These are phyloP conservation scores for Nemania sp. DNA, from an alignment of 2,329 filamentous ascomycete genomes.

Conservation along the genomic window DNA sequence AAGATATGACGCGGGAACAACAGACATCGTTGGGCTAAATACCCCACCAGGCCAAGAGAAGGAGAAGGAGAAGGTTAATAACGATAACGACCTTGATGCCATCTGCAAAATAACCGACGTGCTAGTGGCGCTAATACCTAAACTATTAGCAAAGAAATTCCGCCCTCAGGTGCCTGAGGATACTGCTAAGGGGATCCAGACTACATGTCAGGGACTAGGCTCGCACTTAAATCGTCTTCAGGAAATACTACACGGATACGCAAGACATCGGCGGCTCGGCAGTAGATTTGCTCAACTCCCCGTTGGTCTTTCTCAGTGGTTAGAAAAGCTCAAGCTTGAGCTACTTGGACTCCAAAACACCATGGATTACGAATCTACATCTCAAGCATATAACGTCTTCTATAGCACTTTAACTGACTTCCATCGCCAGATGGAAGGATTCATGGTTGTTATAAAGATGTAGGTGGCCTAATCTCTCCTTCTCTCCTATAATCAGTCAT, in stretches of 20 bases:
- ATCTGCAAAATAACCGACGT: conserved; percentile 27
- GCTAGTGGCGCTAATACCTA: conserved; percentile 28
- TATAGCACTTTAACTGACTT: too few relatives aligned
- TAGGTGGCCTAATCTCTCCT: conserved; percentile 19
- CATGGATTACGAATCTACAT: too few relatives aligned
- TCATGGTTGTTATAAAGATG: conserved; percentile 42
- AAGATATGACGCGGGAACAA: conserved; percentile 19
- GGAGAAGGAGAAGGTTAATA: conserved; percentile 22
- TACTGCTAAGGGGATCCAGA: conserved; percentile 11
- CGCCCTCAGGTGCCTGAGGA: neutral
- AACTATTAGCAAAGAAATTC: conserved; percentile 23
- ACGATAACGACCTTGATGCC: conserved; percentile 21
- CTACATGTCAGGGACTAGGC: conserved; percentile 29
- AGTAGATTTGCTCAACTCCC: conserved; percentile 32
- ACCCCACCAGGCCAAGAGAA: neutral
- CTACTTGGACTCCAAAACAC: conserved; percentile 35
- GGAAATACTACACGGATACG: conserved; percentile 42
- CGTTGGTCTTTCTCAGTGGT: conserved; percentile 43
- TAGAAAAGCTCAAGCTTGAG: conserved; percentile 38
- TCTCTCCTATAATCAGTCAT: neutral
- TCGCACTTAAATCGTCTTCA: conserved; percentile 37
- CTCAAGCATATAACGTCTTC: too few relatives aligned
- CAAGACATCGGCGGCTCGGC: conserved; percentile 34
- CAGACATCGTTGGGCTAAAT: conserved; percentile 22
- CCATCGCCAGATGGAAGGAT: conserved; percentile 39